Evolutionary conservation across 1,284 basidiomycete species (phyloP).

Genomic region (Cystobasidiaceae sp.): DNA sequence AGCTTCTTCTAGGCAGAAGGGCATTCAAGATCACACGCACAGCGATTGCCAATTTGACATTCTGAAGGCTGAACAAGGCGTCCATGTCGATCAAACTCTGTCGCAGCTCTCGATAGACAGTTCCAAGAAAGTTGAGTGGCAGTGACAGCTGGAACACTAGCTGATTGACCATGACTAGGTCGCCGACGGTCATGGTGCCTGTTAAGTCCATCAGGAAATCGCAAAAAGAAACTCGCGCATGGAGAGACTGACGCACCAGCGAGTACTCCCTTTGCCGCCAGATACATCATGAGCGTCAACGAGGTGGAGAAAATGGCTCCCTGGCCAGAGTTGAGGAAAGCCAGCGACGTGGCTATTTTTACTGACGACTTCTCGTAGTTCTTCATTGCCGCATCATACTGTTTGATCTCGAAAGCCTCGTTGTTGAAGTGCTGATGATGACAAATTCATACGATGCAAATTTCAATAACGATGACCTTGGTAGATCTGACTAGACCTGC

Average conservation of each 20-base stretch:
- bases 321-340: conserved; percentile 91
- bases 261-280: conserved; percentile 89
- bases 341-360: conserved; percentile 90
- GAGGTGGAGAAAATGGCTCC: conserved; percentile 92
- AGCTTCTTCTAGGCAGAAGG: too few relatives aligned
- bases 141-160: conserved; percentile 96
- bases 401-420: conserved; percentile 79
- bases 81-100: conserved; percentile 98
- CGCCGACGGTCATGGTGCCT: conserved; percentile 97
- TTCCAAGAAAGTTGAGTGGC: conserved; percentile 85
- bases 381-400: conserved; percentile 84
- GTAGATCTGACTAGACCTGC: too few relatives aligned
- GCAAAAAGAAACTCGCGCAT: background rate
- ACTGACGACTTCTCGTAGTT: conserved; percentile 86
- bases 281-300: conserved; percentile 89
- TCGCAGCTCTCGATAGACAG: conserved; percentile 91
- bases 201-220: background rate
- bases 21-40: conserved; percentile 50
- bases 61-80: conserved; percentile 83
- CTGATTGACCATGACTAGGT: conserved; percentile 98
- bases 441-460: too few relatives aligned
- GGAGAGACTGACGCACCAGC: conserved; percentile 63
- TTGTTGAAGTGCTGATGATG: conserved; percentile 85
- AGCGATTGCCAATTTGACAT: conserved; percentile 67
- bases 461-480: too few relatives aligned